Evolutionary conservation across 805 yeast genomes (phyloP).

Genomic region (Candida jianshihensis): DNA sequence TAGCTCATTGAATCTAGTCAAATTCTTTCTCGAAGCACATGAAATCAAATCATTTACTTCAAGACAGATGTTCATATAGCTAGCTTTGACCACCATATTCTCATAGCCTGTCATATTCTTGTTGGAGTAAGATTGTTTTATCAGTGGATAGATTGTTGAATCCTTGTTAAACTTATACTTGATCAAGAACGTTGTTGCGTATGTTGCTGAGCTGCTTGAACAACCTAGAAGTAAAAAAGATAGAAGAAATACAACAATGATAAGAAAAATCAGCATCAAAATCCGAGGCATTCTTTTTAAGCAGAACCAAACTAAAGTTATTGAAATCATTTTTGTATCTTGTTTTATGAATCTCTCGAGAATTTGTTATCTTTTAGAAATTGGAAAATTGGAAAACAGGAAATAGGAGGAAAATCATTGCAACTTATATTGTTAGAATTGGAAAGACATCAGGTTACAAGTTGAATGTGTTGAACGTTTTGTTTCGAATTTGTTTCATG

Average conservation of each 20-base stretch:
- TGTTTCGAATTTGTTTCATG: no score
- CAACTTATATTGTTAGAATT: no score
- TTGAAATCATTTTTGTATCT: constrained; percentile 2
- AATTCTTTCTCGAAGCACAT: constrained; percentile 30
- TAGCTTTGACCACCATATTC: constrained; percentile 39
- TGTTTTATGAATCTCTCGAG: no score
- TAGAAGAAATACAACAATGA: constrained; percentile 43
- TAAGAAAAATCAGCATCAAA: constrained; percentile 32
- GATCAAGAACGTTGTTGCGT: constrained; percentile 44
- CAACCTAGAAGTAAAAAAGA: constrained; percentile 55
- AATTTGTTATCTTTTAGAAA: no score
- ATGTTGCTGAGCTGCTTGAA: constrained; percentile 30
- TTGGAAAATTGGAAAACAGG: no score
- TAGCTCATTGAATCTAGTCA: constrained; percentile 18
- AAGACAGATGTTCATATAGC: constrained; percentile 53
- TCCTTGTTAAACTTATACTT: constrained; percentile 40
- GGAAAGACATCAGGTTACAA: no score
- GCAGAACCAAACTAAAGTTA: constrained; percentile 18
- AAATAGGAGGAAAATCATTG: no score
- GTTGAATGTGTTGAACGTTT: no score
- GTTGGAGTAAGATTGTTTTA: constrained; percentile 30
- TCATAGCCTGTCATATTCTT: constrained; percentile 29
- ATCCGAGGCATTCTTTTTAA: constrained; percentile 37
- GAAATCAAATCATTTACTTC: constrained; percentile 25
- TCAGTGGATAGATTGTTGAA: constrained; percentile 35